phyloP scores from a whole-genome alignment of 2,329 filamentous ascomycete genomes.

The Knoxdaviesia proteae region DNA sequence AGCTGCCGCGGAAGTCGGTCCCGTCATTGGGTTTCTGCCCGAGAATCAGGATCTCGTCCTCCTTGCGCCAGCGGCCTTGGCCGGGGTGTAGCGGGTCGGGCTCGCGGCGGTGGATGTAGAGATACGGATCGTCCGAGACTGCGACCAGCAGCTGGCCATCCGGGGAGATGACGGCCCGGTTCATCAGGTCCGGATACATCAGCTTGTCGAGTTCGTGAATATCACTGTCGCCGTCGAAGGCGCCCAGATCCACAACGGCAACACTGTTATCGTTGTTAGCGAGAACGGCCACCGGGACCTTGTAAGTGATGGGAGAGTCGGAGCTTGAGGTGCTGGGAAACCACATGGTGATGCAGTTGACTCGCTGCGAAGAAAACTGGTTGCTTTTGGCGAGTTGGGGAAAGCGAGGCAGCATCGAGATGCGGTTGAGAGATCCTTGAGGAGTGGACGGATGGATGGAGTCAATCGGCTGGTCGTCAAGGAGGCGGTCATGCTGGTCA shows the following conservation, averaged over 20 bases:
- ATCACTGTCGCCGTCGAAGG: conserved; percentile 23
- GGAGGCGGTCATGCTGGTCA: no score
- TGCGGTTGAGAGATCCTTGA: no score
- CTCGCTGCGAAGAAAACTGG: conserved; percentile 36
- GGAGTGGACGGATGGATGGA: no score
- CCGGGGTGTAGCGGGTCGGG: conserved; percentile 13
- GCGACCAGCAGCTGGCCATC: conserved; percentile 64
- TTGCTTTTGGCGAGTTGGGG: conserved; percentile 24
- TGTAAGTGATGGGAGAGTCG: conserved; percentile 16
- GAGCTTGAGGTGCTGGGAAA: conserved; percentile 16
- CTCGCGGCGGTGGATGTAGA: conserved; percentile 57
- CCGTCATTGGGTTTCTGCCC: conserved; percentile 33
- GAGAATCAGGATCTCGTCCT: conserved; percentile 27
- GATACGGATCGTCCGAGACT: conserved; percentile 69
- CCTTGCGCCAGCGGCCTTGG: conserved; percentile 4
- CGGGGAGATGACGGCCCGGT: conserved; percentile 83
- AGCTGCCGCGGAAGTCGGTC: conserved; percentile 43
- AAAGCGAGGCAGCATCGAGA: no score
- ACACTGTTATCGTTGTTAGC: conserved; percentile 87
- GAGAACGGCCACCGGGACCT: conserved; percentile 43
- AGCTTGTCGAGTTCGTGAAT: conserved; percentile 46
- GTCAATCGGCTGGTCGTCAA: no score
- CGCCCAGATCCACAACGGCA: conserved; percentile 56
- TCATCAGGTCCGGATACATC: conserved; percentile 66
- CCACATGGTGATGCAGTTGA: conserved; percentile 48